phyloP scores from a whole-genome alignment of 345 rosid species.

The Boechera retrofracta region DNA sequence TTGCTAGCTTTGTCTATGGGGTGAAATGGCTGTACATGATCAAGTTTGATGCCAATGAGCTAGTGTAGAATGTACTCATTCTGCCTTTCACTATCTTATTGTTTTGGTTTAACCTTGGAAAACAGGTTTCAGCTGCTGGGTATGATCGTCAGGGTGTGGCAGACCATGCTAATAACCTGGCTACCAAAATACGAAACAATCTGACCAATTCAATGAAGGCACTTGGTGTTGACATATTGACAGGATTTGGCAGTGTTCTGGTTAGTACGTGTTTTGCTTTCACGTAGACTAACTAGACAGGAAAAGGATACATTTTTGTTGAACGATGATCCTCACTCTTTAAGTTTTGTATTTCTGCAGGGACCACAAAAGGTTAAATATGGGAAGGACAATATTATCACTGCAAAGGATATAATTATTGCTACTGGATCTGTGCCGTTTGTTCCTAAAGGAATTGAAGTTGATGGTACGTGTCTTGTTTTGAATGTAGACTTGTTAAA shows the following conservation, averaged over 20 bases:
- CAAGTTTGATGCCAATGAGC: slow-evolving; percentile 7
- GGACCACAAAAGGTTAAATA: slow-evolving; percentile 93
- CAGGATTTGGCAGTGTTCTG: slow-evolving; percentile 82
- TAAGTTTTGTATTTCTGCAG: slow-evolving; percentile 46
- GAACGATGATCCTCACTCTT: slow-evolving; percentile 7
- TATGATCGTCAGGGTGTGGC: slow-evolving; percentile 97
- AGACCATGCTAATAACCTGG: slow-evolving; percentile 94
- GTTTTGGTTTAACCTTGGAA: not conserved
- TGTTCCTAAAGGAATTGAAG: slow-evolving; percentile 98
- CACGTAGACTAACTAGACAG: slow-evolving; percentile 1
- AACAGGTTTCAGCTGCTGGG: slow-evolving; percentile 89
- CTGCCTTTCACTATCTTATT: slow-evolving; percentile 21
- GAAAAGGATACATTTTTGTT: not conserved
- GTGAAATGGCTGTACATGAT: not conserved
- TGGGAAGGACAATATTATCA: slow-evolving; percentile 72
- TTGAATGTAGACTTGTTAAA: not conserved
- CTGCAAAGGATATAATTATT: slow-evolving; percentile 81
- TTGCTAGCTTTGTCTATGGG: slow-evolving; percentile 1
- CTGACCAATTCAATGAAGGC: slow-evolving; percentile 96
- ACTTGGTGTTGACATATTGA: slow-evolving; percentile 91
- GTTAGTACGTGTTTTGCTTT: slow-evolving; percentile 52
- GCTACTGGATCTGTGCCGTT: slow-evolving; percentile 99
- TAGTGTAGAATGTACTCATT: not conserved
- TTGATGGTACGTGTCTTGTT: slow-evolving; percentile 72
- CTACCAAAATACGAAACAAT: slow-evolving; percentile 84